Evolutionary conservation across 176 grass and related monocot genomes (phyloP).

Genomic region (Pontederia crassipes): DNA sequence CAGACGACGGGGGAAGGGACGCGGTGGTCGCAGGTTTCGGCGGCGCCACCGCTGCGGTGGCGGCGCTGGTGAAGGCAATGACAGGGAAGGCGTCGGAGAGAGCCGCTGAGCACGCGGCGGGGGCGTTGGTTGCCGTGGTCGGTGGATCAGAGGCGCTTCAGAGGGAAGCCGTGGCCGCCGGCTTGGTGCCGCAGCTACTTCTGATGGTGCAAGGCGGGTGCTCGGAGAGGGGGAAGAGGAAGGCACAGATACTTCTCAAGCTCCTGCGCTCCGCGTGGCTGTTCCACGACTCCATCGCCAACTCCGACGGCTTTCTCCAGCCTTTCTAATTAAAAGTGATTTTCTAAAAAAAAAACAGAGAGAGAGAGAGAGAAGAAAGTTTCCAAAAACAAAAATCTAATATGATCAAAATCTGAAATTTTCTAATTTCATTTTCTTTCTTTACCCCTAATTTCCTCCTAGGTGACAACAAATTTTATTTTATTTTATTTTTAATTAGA

Average conservation of each 20-base stretch:
- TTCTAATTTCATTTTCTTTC: neutral
- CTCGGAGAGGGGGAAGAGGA: conserved; percentile 88
- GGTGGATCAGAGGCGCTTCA: conserved; percentile 64
- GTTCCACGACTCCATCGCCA: conserved; percentile 40
- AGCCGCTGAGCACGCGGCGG: conserved; percentile 86
- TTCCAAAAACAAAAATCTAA: no score
- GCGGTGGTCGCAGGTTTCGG: conserved; percentile 46
- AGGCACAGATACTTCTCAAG: conserved; percentile 86
- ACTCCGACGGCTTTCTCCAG: conserved; percentile 72
- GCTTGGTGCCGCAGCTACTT: conserved; percentile 63
- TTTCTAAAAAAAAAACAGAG: no score
- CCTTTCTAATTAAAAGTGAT: conserved; percentile 26
- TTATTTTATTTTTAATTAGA: neutral
- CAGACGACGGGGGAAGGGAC: conserved; percentile 65
- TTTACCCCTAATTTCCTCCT: neutral
- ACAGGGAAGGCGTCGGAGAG: conserved; percentile 54
- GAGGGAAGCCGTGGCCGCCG: conserved; percentile 62
- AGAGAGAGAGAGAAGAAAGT: no score
- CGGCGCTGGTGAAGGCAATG: conserved; percentile 37
- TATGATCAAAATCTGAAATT: no score
- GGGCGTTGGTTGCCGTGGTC: conserved; percentile 60
- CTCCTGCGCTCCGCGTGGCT: conserved; percentile 70
- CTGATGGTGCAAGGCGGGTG: conserved; percentile 87
- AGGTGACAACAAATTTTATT: neutral
- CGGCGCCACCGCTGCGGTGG: conserved; percentile 19